These are phyloP conservation scores for Trametes hirsuta DNA, from an alignment of 1,284 basidiomycete genomes.

Conservation along the genomic window DNA sequence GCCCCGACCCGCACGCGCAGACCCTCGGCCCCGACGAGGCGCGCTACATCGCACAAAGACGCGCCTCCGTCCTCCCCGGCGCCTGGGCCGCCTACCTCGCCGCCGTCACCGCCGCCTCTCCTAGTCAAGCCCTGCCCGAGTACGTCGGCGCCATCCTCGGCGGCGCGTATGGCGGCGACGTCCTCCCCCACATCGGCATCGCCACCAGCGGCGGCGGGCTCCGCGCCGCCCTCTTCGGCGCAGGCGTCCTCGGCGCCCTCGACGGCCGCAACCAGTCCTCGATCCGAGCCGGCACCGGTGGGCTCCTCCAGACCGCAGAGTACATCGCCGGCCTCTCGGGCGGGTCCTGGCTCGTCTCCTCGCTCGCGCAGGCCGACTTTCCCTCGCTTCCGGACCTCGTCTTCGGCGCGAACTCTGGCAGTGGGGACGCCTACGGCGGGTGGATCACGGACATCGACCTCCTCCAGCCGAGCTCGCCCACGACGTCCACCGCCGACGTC, in stretches of 20 bases:
- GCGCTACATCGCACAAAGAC: slow-evolving; percentile 29
- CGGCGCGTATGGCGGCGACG: slow-evolving; percentile 20
- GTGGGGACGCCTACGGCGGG: slow-evolving; percentile 17
- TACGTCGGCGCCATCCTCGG: slow-evolving; percentile 42
- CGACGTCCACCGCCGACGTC: slow-evolving; percentile 18
- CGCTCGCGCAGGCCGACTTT: slow-evolving; percentile 33
- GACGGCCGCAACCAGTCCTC: slow-evolving; percentile 52
- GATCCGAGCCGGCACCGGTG: slow-evolving; percentile 45
- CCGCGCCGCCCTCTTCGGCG: slow-evolving; percentile 53
- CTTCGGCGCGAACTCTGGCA: slow-evolving; percentile 18
- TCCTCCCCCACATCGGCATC: slow-evolving; percentile 44
- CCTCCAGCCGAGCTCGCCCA: slow-evolving; percentile 21
- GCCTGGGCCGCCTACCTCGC: slow-evolving; percentile 35
- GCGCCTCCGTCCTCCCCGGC: slow-evolving; percentile 26
- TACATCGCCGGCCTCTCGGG: slow-evolving; percentile 51
- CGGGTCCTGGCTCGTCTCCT: slow-evolving; percentile 34
- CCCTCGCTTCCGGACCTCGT: slow-evolving; percentile 31
- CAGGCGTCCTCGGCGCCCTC: slow-evolving; percentile 51
- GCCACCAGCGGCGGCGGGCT: slow-evolving; percentile 51
- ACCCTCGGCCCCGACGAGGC: slow-evolving; percentile 30
- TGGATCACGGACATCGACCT: slow-evolving; percentile 29
- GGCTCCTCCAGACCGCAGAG: slow-evolving; percentile 50
- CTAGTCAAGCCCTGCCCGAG: slow-evolving; percentile 29
- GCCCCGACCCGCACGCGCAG: slow-evolving; percentile 22
- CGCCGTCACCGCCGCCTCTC: slow-evolving; percentile 34